Percentiles rank a stretch among this genome's conserved stretches.
phyloP scores from a whole-genome alignment of 768 basidiomycete species.

The Tephrocybe sp. region DNA sequence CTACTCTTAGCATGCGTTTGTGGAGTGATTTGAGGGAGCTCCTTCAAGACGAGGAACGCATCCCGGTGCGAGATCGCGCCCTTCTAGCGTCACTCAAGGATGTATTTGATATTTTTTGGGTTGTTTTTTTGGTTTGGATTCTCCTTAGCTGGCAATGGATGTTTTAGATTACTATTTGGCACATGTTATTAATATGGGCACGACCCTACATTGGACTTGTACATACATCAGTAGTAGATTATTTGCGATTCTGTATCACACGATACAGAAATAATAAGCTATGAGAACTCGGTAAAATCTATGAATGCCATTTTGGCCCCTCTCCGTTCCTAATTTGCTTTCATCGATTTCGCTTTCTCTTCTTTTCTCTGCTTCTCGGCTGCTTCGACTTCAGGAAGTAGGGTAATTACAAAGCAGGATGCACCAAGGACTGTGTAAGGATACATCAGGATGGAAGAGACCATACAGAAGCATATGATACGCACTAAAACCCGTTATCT shows the following conservation, averaged over 20 bases:
- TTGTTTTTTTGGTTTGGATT: constrained; percentile 32
- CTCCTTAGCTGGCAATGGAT: constrained; percentile 37
- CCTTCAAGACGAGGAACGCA: constrained; percentile 12
- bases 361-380: constrained; percentile 5
- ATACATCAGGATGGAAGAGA: background rate
- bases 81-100: constrained; percentile 37
- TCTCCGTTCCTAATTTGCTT: background rate
- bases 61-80: constrained; percentile 26
- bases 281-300: background rate
- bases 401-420: constrained; percentile 17
- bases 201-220: constrained; percentile 3
- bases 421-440: constrained; percentile 18
- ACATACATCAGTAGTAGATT: constrained; percentile 4
- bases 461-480: constrained; percentile 16
- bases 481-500: constrained; percentile 81
- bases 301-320: background rate
- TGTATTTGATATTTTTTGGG: constrained; percentile 35
- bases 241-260: background rate
- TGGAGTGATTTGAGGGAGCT: constrained; percentile 18
- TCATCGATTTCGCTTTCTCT: background rate
- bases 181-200: background rate
- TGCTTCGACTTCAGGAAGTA: constrained; percentile 11
- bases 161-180: constrained; percentile 12
- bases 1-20: constrained; percentile 23
- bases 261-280: background rate